phyloP scores from a whole-genome alignment of 352 stramenopile species.

The Phytophthora multivora region DNA sequence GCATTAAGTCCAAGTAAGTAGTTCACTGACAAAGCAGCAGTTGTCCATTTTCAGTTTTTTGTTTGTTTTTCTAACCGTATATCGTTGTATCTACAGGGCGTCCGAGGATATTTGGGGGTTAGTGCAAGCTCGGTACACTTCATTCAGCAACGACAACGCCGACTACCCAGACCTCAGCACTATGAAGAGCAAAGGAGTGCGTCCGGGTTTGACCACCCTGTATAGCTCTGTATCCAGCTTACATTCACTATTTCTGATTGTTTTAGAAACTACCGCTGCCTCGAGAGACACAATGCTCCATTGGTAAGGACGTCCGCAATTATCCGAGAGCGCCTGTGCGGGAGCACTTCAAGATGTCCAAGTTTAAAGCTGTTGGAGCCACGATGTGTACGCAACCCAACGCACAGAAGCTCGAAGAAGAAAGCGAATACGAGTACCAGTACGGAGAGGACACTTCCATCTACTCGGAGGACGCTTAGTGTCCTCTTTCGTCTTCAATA shows the following conservation, averaged over 20 bases:
- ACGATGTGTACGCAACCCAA: slow-evolving; percentile 71
- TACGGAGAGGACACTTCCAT: neutral
- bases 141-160: slow-evolving; percentile 63
- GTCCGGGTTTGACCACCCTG: slow-evolving; percentile 1
- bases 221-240: too few species aligned
- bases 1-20: slow-evolving; percentile 82
- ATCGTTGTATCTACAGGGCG: slow-evolving; percentile 31
- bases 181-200: slow-evolving; percentile 84
- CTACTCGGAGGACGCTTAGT: slow-evolving; percentile 2
- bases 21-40: too few species aligned
- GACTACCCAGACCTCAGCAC: slow-evolving; percentile 81
- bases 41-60: too few species aligned
- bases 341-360: slow-evolving; percentile 87
- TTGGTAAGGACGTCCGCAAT: slow-evolving; percentile 67
- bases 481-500: slow-evolving; percentile 12
- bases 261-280: slow-evolving; percentile 71
- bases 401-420: slow-evolving; percentile 11
- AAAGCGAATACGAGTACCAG: neutral
- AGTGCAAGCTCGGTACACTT: slow-evolving; percentile 72
- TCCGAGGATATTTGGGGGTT: slow-evolving; percentile 78
- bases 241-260: neutral
- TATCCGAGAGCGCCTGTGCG: slow-evolving; percentile 37
- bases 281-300: slow-evolving; percentile 72
- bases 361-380: slow-evolving; percentile 81
- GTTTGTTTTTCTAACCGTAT: neutral